Conservation (phyloP, 2,329 filamentous ascomycete species). For the Cercospora zeae-maydis region DNA sequence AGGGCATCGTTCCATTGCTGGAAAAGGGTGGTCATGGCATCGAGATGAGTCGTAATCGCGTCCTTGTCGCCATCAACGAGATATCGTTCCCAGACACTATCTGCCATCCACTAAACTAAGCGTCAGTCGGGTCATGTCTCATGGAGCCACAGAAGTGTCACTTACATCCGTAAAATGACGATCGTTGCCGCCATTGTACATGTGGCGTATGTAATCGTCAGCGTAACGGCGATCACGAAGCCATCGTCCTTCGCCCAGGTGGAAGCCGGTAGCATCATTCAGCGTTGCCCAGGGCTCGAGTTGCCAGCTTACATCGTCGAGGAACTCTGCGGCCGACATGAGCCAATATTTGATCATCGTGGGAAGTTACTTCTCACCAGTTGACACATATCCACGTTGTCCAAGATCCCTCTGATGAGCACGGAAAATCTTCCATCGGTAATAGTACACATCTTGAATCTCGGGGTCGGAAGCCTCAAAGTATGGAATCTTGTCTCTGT, state of each 20-base stretch:
- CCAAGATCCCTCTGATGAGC: slow-evolving; percentile 46
- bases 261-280: slow-evolving; percentile 46
- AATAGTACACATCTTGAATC: slow-evolving; percentile 46
- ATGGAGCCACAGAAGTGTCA: neutral
- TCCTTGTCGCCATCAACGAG: slow-evolving; percentile 42
- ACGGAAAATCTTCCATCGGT: slow-evolving; percentile 46
- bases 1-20: slow-evolving; percentile 41
- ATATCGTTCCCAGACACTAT: slow-evolving; percentile 41
- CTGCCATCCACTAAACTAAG: slow-evolving; percentile 36
- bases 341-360: neutral
- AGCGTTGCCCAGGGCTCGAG: slow-evolving; percentile 43
- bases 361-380: slow-evolving; percentile 20
- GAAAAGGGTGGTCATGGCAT: slow-evolving; percentile 39
- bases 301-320: slow-evolving; percentile 46
- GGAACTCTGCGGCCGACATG: slow-evolving; percentile 36
- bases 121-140: neutral
- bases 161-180: slow-evolving; percentile 42
- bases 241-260: slow-evolving; percentile 46
- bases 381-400: slow-evolving; percentile 43
- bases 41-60: slow-evolving; percentile 35
- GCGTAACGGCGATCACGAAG: slow-evolving; percentile 44
- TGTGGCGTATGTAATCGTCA: slow-evolving; percentile 44
- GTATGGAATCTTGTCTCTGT: slow-evolving; percentile 39
- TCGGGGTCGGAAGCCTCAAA: slow-evolving; percentile 41
- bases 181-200: slow-evolving; percentile 42